Percentiles rank a stretch among this genome's conserved stretches.
Evolutionary conservation across 2,329 filamentous ascomycete genomes (phyloP).

Genomic region (Penicillium occitanis): DNA sequence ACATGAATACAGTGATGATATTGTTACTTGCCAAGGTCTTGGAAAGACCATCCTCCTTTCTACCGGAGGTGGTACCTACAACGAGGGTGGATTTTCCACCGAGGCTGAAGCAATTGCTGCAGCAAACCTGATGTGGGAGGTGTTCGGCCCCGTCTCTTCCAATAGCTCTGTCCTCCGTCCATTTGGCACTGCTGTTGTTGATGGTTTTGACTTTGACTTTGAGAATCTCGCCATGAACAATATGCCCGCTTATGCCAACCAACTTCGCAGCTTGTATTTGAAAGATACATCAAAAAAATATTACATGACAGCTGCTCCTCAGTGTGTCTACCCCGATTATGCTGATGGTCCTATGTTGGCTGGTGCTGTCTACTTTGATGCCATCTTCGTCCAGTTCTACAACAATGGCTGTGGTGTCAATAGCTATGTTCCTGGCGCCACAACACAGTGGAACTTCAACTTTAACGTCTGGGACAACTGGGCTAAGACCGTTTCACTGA

Average conservation of each 20-base stretch:
- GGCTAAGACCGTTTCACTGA: slow-evolving; percentile 58
- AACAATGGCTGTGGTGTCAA: slow-evolving; percentile 66
- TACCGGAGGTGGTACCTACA: slow-evolving; percentile 69
- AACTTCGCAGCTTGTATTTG: slow-evolving; percentile 58
- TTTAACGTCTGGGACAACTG: slow-evolving; percentile 65
- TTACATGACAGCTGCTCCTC: slow-evolving; percentile 65
- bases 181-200: slow-evolving; percentile 64
- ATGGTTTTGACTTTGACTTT: slow-evolving; percentile 77
- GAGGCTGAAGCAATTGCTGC: slow-evolving; percentile 52
- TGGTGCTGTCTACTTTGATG: slow-evolving; percentile 58
- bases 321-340: slow-evolving; percentile 65
- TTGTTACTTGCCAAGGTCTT: slow-evolving; percentile 60
- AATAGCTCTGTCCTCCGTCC: slow-evolving; percentile 57
- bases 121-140: slow-evolving; percentile 66
- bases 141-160: slow-evolving; percentile 61
- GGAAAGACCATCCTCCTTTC: slow-evolving; percentile 72
- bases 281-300: slow-evolving; percentile 53
- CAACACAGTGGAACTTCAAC: slow-evolving; percentile 58
- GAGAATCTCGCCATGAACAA: slow-evolving; percentile 58
- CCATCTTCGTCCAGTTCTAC: slow-evolving; percentile 65
- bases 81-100: slow-evolving; percentile 65
- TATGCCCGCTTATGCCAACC: slow-evolving; percentile 60
- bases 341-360: slow-evolving; percentile 59
- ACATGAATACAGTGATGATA: slow-evolving; percentile 41
- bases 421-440: slow-evolving; percentile 49